Evolutionary conservation across 345 rosid genomes (phyloP), one percentile per base, ranked within the genome.

Genomic region (Eucalyptus fibrosa): DNA sequence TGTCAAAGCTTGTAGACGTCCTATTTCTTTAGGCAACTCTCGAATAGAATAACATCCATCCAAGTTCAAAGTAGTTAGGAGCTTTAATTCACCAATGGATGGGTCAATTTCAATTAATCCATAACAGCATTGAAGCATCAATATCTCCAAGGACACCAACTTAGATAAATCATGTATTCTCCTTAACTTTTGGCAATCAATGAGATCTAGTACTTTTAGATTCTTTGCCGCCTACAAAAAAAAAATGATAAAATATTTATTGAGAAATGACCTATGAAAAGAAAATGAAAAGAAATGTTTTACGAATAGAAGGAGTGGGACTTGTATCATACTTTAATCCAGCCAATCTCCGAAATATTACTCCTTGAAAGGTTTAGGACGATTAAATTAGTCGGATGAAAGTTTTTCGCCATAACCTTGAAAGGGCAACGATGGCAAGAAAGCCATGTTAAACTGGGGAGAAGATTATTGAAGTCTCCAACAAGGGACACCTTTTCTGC

Each of bases 101-200:
- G 44, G 45, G 82, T 34, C 26, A 72, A 72, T 72, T 72, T 72
- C 82, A 34, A 34, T 18, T 72, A 72, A 72, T 2, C 6, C 6
- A 4, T 28, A 2, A 5, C 32, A 60, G 60, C 26, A 21, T 55
- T 55, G 26, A 55, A 55, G 26, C 0, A 10, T 10, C 82, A 72
- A 72, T 37, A 7, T 72, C 82, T 72, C 55, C 21, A 51, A 18
- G 7, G 55, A 51, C 55, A 51, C 23, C 55, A 51, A 18, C 1
- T 8, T 51, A 51, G 55, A 51, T 18, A 51, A 51, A 18, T 51
- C 3, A 2, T 4, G 56, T 18, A 8, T 1, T 19, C 56, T 18
- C 56, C 56, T 51, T 51, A 51, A 51, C 9, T 51, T 18, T 0
- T 3, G 0, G 23, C 23, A 18, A 1, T 1, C 0, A 9, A 1